Conservation (phyloP, 2,329 filamentous ascomycete species). For the Aurifilum marmelostoma region DNA sequence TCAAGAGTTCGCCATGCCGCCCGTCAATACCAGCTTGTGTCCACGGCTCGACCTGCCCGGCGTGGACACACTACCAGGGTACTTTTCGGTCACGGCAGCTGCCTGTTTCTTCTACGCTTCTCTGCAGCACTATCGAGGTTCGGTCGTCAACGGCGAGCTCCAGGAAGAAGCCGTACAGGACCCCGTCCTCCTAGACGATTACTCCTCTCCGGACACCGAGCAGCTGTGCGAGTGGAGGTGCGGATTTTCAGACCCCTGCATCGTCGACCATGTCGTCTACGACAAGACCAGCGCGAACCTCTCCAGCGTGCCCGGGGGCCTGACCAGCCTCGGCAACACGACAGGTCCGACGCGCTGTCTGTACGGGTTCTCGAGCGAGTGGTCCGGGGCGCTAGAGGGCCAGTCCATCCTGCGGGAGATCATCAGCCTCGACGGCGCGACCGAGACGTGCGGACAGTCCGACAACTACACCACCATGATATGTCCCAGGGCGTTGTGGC, state of each 20-base stretch:
- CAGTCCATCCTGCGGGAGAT: not conserved
- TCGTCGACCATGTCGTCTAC: constrained; percentile 6
- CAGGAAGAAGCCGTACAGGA: constrained; percentile 2
- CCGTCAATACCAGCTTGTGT: not conserved
- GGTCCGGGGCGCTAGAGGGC: not conserved
- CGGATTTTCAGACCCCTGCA: not conserved
- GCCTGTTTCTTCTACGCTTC: constrained; percentile 9
- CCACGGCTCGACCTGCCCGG: not conserved
- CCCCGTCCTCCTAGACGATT: not conserved
- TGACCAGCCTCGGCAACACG: not conserved
- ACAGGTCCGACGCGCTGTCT: constrained; percentile 7
- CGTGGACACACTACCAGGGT: constrained; percentile 3
- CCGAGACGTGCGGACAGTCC: not conserved
- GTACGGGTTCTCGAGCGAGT: not conserved
- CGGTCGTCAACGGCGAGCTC: constrained; percentile 7
- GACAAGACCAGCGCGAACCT: not conserved
- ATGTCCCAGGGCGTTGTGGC: constrained; percentile 4
- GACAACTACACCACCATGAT: not conserved
- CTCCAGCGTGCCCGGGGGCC: not conserved
- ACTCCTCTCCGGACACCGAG: not conserved
- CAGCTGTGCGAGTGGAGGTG: not conserved
- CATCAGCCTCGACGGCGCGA: not conserved
- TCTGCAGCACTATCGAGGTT: not conserved
- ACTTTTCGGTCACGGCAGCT: constrained; percentile 1
- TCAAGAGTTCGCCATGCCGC: not conserved